phyloP scores from a whole-genome alignment of 1,284 basidiomycete species.

The Leccinum subspadiceum region DNA sequence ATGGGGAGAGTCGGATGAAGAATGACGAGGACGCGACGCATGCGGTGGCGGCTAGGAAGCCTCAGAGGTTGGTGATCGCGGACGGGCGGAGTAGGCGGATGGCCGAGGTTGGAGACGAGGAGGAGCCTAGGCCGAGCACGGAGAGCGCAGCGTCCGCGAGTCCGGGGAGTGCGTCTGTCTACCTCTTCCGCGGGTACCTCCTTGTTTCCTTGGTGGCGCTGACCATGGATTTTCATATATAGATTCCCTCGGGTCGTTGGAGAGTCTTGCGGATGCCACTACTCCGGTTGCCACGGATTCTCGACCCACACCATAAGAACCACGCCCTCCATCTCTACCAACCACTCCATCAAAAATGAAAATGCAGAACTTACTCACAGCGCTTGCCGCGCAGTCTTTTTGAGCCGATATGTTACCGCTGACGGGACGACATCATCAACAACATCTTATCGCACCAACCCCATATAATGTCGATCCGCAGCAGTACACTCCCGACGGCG shows the following conservation, averaged over 20 bases:
- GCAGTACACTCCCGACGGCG: slow-evolving; percentile 11
- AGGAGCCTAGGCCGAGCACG: slow-evolving; percentile 30
- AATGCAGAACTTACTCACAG: slow-evolving; percentile 61
- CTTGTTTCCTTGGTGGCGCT: not conserved
- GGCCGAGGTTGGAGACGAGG: slow-evolving; percentile 38
- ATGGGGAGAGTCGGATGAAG: slow-evolving; percentile 39
- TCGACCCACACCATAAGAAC: slow-evolving; percentile 6
- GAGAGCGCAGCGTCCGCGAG: slow-evolving; percentile 29
- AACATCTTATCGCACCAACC: slow-evolving; percentile 34
- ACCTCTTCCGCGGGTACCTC: not conserved
- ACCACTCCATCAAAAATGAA: slow-evolving; percentile 61
- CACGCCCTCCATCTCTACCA: slow-evolving; percentile 39
- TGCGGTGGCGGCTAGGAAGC: slow-evolving; percentile 50
- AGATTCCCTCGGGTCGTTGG: slow-evolving; percentile 31
- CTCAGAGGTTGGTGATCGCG: slow-evolving; percentile 66
- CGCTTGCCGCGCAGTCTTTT: slow-evolving; percentile 36
- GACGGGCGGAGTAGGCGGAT: slow-evolving; percentile 42
- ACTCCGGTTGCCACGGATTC: slow-evolving; percentile 13
- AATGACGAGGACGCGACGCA: slow-evolving; percentile 46
- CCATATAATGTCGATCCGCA: slow-evolving; percentile 27
- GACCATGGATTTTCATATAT: slow-evolving; percentile 7
- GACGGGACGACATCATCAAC: slow-evolving; percentile 18
- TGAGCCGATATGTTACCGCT: slow-evolving; percentile 23
- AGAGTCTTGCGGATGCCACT: slow-evolving; percentile 26
- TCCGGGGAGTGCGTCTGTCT: slow-evolving; percentile 13